Base-by-base conservation (phyloP, 257 asterid species). In the Nemophila menziesii region DNA sequence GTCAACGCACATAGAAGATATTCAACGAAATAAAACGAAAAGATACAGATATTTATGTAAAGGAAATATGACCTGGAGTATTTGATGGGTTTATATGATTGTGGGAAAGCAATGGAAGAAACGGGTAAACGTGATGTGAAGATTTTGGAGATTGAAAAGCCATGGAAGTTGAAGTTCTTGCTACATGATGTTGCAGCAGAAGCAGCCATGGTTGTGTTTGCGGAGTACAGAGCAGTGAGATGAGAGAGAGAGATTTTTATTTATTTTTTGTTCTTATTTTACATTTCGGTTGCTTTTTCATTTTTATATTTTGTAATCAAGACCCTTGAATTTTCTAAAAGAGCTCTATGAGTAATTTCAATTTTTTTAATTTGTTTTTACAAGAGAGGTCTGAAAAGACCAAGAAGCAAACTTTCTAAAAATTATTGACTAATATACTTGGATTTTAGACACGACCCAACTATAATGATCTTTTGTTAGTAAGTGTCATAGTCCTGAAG, bases 11-110 rank as follows among this genome's bases (percentile, higher is more conserved):
- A 5, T 10, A 26, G 33, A 17, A 34, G 4, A 14, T 5, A 9
- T 33, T n/a, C 2, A 8, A 0, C 0, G 17, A 44, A 27, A 45
- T 18, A 15, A 5, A 17, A 8, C 13, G 11, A 26, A 51, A 11
- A 46, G 13, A 33, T 13, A 21, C 41, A 43, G 16, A 58, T 11
- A 24, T 4, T 20, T 17, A 46, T 19, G 20, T 14, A 8, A 8
- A 1, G 23, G 19, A 29, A 23, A 53, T 12, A 46, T 44, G 22
- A 80, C 79, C 83, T 69, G 41, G 69, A 50, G 16, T 44, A 44
- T 13, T 59, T 20, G 45, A 47, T 67, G 22, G 68, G 62, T 41
- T 17, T 64, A 38, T 22, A 48, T 13, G 21, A 33, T 2, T 33
- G 53, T 22, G 63, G 49, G 48, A 38, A 39, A 20, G 52, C 48